Evolutionary conservation across 768 basidiomycete genomes (phyloP), one percentile per base, ranked within the genome.

Genomic region (Psilocybe cubensis): DNA sequence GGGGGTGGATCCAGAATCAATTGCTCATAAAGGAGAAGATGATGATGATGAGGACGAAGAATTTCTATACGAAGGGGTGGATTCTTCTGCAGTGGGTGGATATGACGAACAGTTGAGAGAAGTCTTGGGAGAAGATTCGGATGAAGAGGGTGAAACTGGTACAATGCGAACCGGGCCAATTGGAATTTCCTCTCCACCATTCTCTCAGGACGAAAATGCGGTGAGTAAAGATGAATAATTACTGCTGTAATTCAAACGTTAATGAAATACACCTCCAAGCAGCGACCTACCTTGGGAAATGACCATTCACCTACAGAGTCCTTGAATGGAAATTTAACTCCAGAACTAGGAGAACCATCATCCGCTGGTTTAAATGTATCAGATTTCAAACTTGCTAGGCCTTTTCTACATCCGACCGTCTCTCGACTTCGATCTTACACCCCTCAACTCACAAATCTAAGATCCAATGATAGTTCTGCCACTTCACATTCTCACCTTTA

Each of bases 381-480:
- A 11, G 71, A 75, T 24, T 70, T 76, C 17, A 79, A 74, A 59
- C 67, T 80, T 9, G 73, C 82, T 3, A 79, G 81, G 35, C 81
- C 86, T 11, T 91, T 88, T 68, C 69, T 91, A 18, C 86, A 89
- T 63, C 88, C 89, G 3, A 82, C 78, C n/a, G 82, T 91, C 5
- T 94, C 91, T 25, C 83, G 91, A n/a, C 81, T 92, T 40, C 89
- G 91, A 41, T 91, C 92, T 11, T 80, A 79, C 64, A 79, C 81
- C 5, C 84, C 86, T 11, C 80, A 78, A 23, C 70, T 77, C 24
- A 77, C 79, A 23, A 64, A 68, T 12, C 65, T 75, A 17, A 78
- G 82, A 14, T 77, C 73, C 41, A 72, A 76, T 44, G 74, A 73
- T 40, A 80, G 79, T 54, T 68, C 74, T 27, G 70, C 72, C 42